Evolutionary conservation across 352 stramenopile species (phyloP), one percentile per base, ranked within the genome.

Genomic region (Globisporangium irregulare): DNA sequence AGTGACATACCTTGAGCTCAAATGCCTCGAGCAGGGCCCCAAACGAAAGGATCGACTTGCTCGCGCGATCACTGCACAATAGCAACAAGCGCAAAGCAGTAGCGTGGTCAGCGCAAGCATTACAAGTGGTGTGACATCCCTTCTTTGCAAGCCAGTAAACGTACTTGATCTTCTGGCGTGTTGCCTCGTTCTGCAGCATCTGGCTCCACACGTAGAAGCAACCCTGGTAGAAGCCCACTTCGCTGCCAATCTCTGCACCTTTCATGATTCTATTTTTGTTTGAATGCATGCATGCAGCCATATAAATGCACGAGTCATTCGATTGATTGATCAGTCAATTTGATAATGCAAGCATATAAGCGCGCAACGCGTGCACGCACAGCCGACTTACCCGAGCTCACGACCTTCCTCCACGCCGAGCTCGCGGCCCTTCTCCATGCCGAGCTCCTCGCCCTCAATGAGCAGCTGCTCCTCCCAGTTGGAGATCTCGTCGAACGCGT

Each of bases 201-300:
- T 80, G 60, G 50, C 68, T 73, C 87, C 85, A 95, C 50, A 91
- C 78, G 10, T 80, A 60, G 69, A 85, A 89, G 71, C 87, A 94
- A 27, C 87, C 87, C 46, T 87, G 80, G 66, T 95, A 95, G 68
- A 95, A 95, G 0, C 87, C 87, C 53, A 93, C 61, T 66, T 95
- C 87, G n/a, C 80, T 86, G 34, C 87, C 87, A 41, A 95, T 89
- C 74, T 95, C 87, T 1, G 80, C 84, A 43, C 87, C 87, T 72
- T 95, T 95, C 64, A 89, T 77, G 32, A 87, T 64, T 10, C 86
- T 94, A 67, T 0, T 32, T 32, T 32, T 32, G 12, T 4, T 22
- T 8, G 50, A 25, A 66, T 53, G n/a, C 67, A 54, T 25, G 15
- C 59, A 66, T 60, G 41, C 38, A 50, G 20, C 18, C 24, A 58